Evolutionary conservation across 2,329 filamentous ascomycete genomes (phyloP).

Genomic region (Podosphaera fusca): DNA sequence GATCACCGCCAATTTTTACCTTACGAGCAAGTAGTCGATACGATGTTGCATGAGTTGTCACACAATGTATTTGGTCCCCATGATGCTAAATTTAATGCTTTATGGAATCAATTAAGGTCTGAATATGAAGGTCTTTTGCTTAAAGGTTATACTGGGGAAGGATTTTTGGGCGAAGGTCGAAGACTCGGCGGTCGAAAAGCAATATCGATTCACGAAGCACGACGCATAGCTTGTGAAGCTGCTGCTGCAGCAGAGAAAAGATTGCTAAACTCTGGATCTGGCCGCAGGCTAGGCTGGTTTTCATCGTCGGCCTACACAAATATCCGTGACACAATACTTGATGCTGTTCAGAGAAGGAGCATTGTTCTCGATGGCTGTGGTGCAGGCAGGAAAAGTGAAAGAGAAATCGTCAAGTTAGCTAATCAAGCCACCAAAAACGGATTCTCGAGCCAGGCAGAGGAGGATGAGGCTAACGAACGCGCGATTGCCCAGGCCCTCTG

Average conservation of each 20-base stretch:
- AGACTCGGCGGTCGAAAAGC: constrained; percentile 41
- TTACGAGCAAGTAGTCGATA: constrained; percentile 62
- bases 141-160: constrained; percentile 80
- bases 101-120: constrained; percentile 77
- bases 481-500: constrained; percentile 71
- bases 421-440: constrained; percentile 45
- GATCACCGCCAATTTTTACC: constrained; percentile 59
- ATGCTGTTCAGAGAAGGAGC: constrained; percentile 45
- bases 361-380: constrained; percentile 52
- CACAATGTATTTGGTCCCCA: constrained; percentile 74
- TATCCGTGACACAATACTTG: constrained; percentile 47
- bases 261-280: constrained; percentile 35
- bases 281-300: constrained; percentile 48
- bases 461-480: constrained; percentile 70
- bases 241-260: constrained; percentile 47
- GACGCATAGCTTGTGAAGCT: constrained; percentile 47
- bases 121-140: constrained; percentile 54
- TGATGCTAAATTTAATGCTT: constrained; percentile 55
- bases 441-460: constrained; percentile 63
- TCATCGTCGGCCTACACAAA: constrained; percentile 34
- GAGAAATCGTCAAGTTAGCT: constrained; percentile 39
- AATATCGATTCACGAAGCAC: constrained; percentile 49
- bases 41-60: constrained; percentile 83
- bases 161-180: constrained; percentile 56
- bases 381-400: constrained; percentile 34